Evolutionary conservation across 371 early-diverging fungal species (phyloP).

Genomic region (Mucor racemosus): DNA sequence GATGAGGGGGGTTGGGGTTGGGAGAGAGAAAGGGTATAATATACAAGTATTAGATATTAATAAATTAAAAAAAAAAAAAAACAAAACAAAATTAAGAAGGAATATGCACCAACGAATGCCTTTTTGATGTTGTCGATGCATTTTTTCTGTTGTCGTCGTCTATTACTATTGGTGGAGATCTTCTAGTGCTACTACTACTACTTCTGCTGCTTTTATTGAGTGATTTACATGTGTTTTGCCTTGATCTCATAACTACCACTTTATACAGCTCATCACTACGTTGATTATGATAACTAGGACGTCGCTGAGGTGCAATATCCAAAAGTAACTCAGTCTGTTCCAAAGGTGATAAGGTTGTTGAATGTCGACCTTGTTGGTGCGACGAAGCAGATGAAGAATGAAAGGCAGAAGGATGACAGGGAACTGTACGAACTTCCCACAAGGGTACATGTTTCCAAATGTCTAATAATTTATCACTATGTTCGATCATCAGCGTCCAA

Average conservation of each 20-base stretch:
- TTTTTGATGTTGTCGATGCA: neutral
- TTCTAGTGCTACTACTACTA: neutral
- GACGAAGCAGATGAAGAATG: conserved; percentile 7
- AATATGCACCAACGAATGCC: neutral
- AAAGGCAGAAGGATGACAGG: conserved; percentile 20
- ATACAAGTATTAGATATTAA: conserved; percentile 2
- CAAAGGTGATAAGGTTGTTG: conserved; percentile 15
- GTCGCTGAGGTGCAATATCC: conserved; percentile 21
- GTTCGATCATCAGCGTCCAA: conserved; percentile 27
- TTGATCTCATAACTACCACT: conserved; percentile 16
- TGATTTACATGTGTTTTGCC: conserved; percentile 14
- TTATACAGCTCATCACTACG: conserved; percentile 18
- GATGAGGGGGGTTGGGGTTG: neutral
- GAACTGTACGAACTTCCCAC: conserved; percentile 19
- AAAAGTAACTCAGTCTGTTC: conserved; percentile 19
- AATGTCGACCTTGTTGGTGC: conserved; percentile 22
- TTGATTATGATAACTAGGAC: conserved; percentile 8
- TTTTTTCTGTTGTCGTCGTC: neutral
- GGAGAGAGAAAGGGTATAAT: neutral
- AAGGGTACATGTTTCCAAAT: conserved; percentile 19
- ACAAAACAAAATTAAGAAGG: neutral
- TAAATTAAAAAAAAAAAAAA: neutral
- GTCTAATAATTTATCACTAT: conserved; percentile 19
- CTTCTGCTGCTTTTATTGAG: neutral
- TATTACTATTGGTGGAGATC: neutral